These are phyloP conservation scores for Apocynum venetum DNA, from an alignment of 257 asterid genomes.

Conservation along the genomic window DNA sequence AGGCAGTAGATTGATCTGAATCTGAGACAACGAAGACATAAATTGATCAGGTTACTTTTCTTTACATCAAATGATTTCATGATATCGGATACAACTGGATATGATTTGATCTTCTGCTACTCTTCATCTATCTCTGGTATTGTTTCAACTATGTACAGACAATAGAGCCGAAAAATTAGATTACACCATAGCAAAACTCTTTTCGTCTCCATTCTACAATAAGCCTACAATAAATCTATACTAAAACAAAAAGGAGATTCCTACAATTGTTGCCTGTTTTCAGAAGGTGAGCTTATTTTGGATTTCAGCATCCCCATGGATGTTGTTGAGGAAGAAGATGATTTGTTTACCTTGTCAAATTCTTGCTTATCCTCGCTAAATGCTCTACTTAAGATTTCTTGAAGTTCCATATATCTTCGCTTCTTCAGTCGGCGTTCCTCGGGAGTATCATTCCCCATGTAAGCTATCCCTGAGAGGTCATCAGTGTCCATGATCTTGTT, in stretches of 20 bases:
- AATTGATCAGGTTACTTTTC: not conserved
- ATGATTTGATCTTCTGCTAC: not conserved
- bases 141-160: not conserved
- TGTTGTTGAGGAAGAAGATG: conserved; percentile 60
- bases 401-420: conserved; percentile 64
- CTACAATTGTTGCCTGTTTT: conserved; percentile 1
- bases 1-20: not conserved
- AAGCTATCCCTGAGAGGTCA: conserved; percentile 69
- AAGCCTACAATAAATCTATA: conserved; percentile 16
- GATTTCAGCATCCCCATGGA: conserved; percentile 44
- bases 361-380: conserved; percentile 83
- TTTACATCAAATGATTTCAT: not conserved
- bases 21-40: not conserved
- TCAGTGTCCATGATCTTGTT: conserved; percentile 87
- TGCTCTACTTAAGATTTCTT: conserved; percentile 70
- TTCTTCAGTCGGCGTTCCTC: conserved; percentile 67
- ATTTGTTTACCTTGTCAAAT: conserved; percentile 40
- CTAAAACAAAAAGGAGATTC: not conserved
- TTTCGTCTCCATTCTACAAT: not conserved
- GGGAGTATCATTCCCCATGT: conserved; percentile 39
- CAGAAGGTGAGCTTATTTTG: conserved; percentile 35
- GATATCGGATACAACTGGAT: not conserved
- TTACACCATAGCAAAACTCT: not conserved
- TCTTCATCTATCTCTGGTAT: not conserved
- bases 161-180: not conserved